phyloP scores from a whole-genome alignment of 1,284 basidiomycete genomes.

The Pseudozyma pruni region DNA sequence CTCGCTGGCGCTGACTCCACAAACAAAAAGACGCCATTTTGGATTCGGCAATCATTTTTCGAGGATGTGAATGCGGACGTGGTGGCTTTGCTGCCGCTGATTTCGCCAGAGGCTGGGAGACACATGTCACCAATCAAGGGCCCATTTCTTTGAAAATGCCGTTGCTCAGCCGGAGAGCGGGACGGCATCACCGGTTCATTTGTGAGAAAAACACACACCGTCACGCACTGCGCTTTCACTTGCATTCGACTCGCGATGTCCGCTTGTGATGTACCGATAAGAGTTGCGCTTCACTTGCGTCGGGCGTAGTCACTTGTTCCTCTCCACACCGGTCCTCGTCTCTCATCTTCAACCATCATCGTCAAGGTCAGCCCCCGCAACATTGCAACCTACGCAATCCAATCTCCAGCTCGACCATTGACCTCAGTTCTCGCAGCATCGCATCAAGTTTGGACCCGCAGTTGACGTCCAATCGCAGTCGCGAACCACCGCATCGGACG shows the following conservation, averaged over 20 bases:
- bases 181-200: slow-evolving; percentile 6
- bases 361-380: background rate
- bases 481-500: slow-evolving; percentile 6
- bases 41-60: slow-evolving; percentile 4
- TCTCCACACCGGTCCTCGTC: too few relatives aligned
- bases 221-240: too few relatives aligned
- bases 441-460: background rate
- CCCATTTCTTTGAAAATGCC: slow-evolving; percentile 1
- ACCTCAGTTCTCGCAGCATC: background rate
- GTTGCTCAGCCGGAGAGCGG: too few relatives aligned
- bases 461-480: background rate
- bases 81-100: too few relatives aligned
- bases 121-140: slow-evolving; percentile 5
- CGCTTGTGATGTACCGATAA: slow-evolving; percentile 1
- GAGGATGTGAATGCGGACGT: too few relatives aligned
- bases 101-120: background rate
- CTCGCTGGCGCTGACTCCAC: background rate
- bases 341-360: too few relatives aligned
- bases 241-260: background rate
- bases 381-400: too few relatives aligned
- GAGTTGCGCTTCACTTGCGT: too few relatives aligned
- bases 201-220: background rate
- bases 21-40: background rate
- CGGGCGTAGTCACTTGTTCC: too few relatives aligned
- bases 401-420: too few relatives aligned